These are phyloP conservation scores for Cladosporium sp. DNA, from an alignment of 2,329 filamentous ascomycete species.

Conservation along the genomic window DNA sequence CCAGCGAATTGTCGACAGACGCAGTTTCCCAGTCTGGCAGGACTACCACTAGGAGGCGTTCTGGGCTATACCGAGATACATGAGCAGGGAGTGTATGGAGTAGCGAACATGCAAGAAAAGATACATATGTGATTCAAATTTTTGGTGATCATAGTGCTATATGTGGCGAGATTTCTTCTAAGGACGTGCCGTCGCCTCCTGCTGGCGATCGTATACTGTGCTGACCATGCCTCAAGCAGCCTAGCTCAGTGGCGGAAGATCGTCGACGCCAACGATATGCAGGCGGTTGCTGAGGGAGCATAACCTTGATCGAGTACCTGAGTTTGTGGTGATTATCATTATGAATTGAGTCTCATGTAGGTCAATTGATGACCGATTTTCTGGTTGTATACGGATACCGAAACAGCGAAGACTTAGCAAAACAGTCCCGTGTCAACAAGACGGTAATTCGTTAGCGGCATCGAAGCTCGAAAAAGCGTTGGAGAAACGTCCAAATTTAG, in stretches of 20 bases:
- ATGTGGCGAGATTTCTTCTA: neutral
- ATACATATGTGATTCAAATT: neutral
- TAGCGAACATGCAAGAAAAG: neutral
- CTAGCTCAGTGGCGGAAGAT: slow-evolving; percentile 16
- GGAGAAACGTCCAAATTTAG: slow-evolving; percentile 10
- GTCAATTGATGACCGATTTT: neutral
- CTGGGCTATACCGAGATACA: neutral
- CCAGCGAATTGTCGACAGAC: neutral
- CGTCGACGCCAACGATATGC: slow-evolving; percentile 14
- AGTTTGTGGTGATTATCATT: neutral
- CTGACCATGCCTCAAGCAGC: slow-evolving; percentile 4
- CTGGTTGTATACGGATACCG: neutral
- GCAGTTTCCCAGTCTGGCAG: neutral
- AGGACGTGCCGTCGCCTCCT: neutral
- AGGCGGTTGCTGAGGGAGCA: slow-evolving; percentile 15
- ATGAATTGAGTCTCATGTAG: neutral
- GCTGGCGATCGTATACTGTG: slow-evolving; percentile 3
- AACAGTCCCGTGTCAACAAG: neutral
- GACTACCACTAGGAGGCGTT: neutral
- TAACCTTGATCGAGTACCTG: neutral
- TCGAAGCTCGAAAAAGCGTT: slow-evolving; percentile 11
- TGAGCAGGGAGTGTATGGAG: neutral
- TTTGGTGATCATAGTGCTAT: neutral
- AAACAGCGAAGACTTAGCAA: neutral
- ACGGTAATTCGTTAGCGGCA: neutral